These are phyloP conservation scores for Penicillium arizonense DNA, from an alignment of 495 filamentous ascomycete genomes.

Conservation along the genomic window DNA sequence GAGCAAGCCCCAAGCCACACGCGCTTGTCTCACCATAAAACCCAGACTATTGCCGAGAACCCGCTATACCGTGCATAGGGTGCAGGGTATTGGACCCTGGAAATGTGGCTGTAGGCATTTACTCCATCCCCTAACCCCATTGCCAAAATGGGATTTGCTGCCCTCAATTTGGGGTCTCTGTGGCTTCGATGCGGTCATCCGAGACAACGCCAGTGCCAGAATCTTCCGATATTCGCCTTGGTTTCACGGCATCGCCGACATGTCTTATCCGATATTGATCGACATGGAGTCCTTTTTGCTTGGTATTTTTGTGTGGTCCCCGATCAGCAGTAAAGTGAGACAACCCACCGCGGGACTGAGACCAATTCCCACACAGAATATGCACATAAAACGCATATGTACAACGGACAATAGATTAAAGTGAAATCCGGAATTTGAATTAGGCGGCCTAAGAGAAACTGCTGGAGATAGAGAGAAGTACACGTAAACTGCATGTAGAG, in stretches of 20 bases:
- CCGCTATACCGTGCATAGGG: neutral
- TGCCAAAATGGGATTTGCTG: too few species aligned
- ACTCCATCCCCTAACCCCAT: neutral
- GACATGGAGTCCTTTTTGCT: neutral
- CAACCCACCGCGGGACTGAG: slow-evolving; percentile 2
- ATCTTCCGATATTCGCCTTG: neutral
- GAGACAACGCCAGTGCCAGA: slow-evolving; percentile 4
- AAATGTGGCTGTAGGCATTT: neutral
- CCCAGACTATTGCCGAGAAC: neutral
- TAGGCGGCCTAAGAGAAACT: too few species aligned
- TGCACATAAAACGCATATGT: too few species aligned
- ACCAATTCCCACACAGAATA: neutral
- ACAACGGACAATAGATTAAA: too few species aligned
- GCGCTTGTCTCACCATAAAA: neutral
- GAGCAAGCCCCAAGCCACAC: too few species aligned
- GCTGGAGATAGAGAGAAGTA: too few species aligned
- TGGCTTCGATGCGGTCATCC: neutral
- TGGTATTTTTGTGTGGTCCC: neutral
- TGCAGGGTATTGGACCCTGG: neutral
- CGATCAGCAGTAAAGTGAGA: slow-evolving; percentile 16
- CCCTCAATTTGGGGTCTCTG: neutral
- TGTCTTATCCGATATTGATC: neutral
- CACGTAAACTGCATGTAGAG: too few species aligned
- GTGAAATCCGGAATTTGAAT: too few species aligned
- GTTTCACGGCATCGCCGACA: neutral